Base-by-base conservation (phyloP, 2,329 filamentous ascomycete genomes). In the Kalmusia sp. region DNA sequence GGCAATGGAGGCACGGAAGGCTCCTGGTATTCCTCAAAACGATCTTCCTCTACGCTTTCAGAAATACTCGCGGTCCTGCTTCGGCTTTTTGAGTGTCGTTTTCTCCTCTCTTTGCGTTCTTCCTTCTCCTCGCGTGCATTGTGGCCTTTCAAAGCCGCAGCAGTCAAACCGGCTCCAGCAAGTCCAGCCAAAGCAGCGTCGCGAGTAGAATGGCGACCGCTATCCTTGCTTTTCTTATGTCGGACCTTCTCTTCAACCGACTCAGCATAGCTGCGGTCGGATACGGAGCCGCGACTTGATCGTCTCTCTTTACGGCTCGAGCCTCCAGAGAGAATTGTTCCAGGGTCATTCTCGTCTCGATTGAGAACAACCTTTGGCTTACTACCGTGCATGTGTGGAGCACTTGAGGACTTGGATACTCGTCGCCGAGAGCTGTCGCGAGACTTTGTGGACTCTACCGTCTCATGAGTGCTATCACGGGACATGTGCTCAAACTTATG, bases 1-100 rank as follows among this genome's bases (percentile, higher is more conserved):
- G 93, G 93, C 88, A 97, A 92, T 5, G 91, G 91, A 6, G 92
- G 89, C 12, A 90, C 84, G 15, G 33, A 47, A 4, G 22, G 33
- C 43, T 86, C 59, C 73, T 79, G 54, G 84, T 82, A 65, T 83
- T 83, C 65, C 31, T 62, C 50, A 31, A 41, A 45, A 35, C 80
- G 80, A 15, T 77, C 70, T 31, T 83, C 77, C 49, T 85, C 83
- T 2, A 79, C 62, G 38, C 75, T 85, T 53, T 86, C 84, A 24
- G 83, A 74, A 49, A 83, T 69, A 64, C 81, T 84, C 4, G 72
- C 76, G 49, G 77, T 81, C 19, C 76, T 73, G 57, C 83, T 86
- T 40, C 80, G 78, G 53, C 81, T 83, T 40, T 73, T 79, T 62
- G 78, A 81, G 12, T 77, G 78, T 51, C 76, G 78, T 56, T 80